Evolutionary conservation across 345 rosid genomes (phyloP).

Genomic region (Euphorbia peplus): DNA sequence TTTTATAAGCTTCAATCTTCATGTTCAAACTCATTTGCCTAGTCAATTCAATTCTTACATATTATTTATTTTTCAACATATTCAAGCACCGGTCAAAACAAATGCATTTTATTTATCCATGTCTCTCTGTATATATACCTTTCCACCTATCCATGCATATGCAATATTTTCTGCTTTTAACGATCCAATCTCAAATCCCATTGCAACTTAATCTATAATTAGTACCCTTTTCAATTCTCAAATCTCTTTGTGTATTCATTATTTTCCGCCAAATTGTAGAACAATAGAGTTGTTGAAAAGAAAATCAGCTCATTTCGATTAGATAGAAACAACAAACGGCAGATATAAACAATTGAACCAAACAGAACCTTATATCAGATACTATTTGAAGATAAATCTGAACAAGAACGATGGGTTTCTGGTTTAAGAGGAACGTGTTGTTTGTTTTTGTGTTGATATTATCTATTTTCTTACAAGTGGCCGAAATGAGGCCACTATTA

Average conservation of each 20-base stretch:
- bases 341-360: too few species aligned
- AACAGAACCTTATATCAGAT: too few species aligned
- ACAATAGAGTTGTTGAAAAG: too few species aligned
- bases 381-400: too few species aligned
- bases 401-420: slow-evolving; percentile 18
- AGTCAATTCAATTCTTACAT: too few species aligned
- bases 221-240: too few species aligned
- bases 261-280: too few species aligned
- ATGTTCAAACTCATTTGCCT: neutral
- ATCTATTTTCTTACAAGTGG: slow-evolving; percentile 9
- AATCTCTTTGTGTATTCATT: too few species aligned
- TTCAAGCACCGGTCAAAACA: neutral
- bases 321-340: too few species aligned
- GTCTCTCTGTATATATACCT: neutral
- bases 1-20: neutral
- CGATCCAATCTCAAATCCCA: neutral
- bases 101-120: too few species aligned
- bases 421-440: neutral
- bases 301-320: too few species aligned
- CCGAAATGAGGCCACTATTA: slow-evolving; percentile 16
- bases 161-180: neutral
- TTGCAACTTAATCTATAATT: neutral
- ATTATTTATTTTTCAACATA: neutral
- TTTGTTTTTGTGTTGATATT: neutral
- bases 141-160: neutral